These are phyloP conservation scores for Babesia ovata DNA, from an alignment of 169 alveolate genomes.

Conservation along the genomic window DNA sequence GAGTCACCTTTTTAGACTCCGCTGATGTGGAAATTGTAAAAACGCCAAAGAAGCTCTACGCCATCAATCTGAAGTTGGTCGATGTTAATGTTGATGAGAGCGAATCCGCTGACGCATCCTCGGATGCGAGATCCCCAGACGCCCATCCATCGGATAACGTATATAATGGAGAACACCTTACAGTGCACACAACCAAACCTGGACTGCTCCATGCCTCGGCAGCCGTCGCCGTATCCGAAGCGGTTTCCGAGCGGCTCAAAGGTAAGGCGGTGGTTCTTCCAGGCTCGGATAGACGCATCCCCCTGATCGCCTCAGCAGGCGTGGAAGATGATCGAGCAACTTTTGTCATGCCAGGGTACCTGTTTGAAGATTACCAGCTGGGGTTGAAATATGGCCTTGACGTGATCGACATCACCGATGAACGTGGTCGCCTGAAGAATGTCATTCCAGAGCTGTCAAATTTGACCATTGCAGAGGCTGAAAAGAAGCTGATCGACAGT, in stretches of 20 bases:
- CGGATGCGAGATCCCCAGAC: not conserved
- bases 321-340: not conserved
- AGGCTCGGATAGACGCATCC: slow-evolving; percentile 2
- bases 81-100: not conserved
- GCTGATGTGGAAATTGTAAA: slow-evolving; percentile 27
- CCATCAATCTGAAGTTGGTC: not conserved
- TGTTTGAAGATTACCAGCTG: slow-evolving; percentile 8
- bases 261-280: slow-evolving; percentile 39
- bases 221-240: slow-evolving; percentile 44
- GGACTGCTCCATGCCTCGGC: slow-evolving; percentile 37
- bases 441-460: slow-evolving; percentile 16
- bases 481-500: not conserved
- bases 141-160: not conserved
- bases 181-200: slow-evolving; percentile 17
- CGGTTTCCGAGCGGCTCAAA: not conserved
- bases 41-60: not conserved
- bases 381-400: slow-evolving; percentile 26
- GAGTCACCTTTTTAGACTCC: slow-evolving; percentile 13
- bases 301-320: slow-evolving; percentile 14
- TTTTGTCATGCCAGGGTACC: slow-evolving; percentile 41
- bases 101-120: not conserved
- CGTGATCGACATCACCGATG: slow-evolving; percentile 22
- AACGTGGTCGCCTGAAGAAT: slow-evolving; percentile 37
- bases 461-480: slow-evolving; percentile 15
- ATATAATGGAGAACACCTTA: not conserved